Conservation (phyloP, 2,329 filamentous ascomycete genomes). For the Sclerotinia trifoliorum region DNA sequence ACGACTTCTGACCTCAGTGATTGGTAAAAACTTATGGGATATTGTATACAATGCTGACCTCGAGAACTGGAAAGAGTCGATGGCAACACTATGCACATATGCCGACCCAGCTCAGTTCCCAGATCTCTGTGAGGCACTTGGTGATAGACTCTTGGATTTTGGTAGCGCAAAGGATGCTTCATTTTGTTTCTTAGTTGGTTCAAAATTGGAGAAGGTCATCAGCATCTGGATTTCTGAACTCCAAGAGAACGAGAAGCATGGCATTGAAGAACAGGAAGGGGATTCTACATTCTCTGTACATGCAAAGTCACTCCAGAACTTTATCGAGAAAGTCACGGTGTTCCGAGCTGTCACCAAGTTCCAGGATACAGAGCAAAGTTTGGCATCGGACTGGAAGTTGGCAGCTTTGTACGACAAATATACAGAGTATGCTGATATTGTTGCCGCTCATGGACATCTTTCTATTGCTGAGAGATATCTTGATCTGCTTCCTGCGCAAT, state of each 20-base stretch:
- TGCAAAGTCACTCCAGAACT: slow-evolving; percentile 80
- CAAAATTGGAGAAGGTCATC: slow-evolving; percentile 96
- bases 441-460: slow-evolving; percentile 85
- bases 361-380: slow-evolving; percentile 69
- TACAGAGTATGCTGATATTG: slow-evolving; percentile 92
- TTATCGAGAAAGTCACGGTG: slow-evolving; percentile 97
- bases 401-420: slow-evolving; percentile 89
- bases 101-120: slow-evolving; percentile 88
- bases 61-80: slow-evolving; percentile 92
- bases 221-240: slow-evolving; percentile 91
- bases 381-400: slow-evolving; percentile 84
- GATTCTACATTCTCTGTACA: slow-evolving; percentile 91
- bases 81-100: slow-evolving; percentile 94
- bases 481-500: slow-evolving; percentile 76
- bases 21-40: slow-evolving; percentile 97
- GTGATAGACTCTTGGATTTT: slow-evolving; percentile 82
- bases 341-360: slow-evolving; percentile 95
- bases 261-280: slow-evolving; percentile 64
- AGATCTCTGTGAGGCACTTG: slow-evolving; percentile 90
- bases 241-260: slow-evolving; percentile 75
- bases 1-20: slow-evolving; percentile 84
- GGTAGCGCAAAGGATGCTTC: slow-evolving; percentile 82
- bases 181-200: slow-evolving; percentile 94
- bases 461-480: slow-evolving; percentile 88
- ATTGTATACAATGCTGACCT: slow-evolving; percentile 95